Percentiles rank a stretch among this genome's conserved stretches.
Conservation (phyloP, 495 filamentous ascomycete genomes). For the Staphylotrichum longicolle region DNA sequence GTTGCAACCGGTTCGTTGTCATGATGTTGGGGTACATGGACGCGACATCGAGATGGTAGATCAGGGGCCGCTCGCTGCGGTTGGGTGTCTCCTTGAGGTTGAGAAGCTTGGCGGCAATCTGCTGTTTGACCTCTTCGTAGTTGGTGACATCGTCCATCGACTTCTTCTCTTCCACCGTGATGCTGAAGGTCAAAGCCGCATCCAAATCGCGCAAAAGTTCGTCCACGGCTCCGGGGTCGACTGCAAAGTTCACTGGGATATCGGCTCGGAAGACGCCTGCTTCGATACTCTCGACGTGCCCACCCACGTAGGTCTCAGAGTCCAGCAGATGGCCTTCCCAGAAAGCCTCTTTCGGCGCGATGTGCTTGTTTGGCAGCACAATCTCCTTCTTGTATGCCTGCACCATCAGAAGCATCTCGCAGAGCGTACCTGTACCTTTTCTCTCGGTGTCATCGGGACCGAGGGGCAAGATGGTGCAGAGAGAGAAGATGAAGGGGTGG, state of each 20-base stretch:
- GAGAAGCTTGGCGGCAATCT: constrained; percentile 71
- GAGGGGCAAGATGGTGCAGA: constrained; percentile 94
- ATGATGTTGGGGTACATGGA: constrained; percentile 99
- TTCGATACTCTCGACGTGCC: constrained; percentile 99
- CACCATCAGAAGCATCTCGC: constrained; percentile 99
- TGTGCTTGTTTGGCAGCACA: constrained; percentile 93
- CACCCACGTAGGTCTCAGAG: constrained; percentile 96
- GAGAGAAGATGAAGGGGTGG: constrained; percentile 97
- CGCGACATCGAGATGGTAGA: constrained; percentile 97
- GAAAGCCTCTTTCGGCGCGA: constrained; percentile 84
- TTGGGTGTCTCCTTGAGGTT: constrained; percentile 78
- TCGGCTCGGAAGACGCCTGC: constrained; percentile 95
- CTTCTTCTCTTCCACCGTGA: constrained; percentile 93
- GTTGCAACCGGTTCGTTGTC: constrained; percentile 97
- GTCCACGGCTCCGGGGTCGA: constrained; percentile 84
- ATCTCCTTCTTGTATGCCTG: constrained; percentile 92
- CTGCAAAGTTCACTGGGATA: constrained; percentile 86
- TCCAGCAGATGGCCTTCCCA: constrained; percentile 96
- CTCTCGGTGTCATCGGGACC: constrained; percentile 88
- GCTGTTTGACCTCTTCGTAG: constrained; percentile 85
- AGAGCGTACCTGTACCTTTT: constrained; percentile 96
- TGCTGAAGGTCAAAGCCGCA: constrained; percentile 85
- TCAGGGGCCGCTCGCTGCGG: constrained; percentile 78
- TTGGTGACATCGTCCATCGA: constrained; percentile 85
- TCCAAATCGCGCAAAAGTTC: constrained; percentile 86